These are phyloP conservation scores for Tanozyma kutaoensis DNA, from an alignment of 805 yeast genomes.

Conservation along the genomic window DNA sequence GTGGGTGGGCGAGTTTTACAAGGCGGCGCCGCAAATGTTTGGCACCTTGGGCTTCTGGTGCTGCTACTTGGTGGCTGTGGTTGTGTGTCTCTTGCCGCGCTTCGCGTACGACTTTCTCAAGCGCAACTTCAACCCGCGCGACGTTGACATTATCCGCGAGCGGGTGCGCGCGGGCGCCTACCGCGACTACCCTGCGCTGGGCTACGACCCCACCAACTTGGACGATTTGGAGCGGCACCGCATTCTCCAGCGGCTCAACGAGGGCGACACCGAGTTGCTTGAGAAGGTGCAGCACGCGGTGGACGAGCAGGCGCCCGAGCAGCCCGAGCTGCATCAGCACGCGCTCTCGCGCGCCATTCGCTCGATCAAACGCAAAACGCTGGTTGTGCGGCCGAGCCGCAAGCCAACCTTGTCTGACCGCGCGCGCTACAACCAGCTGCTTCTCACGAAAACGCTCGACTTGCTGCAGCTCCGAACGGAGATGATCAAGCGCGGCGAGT, in stretches of 20 bases:
- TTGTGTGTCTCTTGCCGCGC: constrained; percentile 49
- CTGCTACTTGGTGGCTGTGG: constrained; percentile 38
- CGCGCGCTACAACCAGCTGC: constrained; percentile 8
- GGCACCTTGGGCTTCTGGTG: constrained; percentile 60
- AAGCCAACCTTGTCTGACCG: constrained; percentile 9
- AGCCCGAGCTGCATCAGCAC: constrained; percentile 1
- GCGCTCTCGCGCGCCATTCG: constrained; percentile 15
- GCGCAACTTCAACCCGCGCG: constrained; percentile 45
- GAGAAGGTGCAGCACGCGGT: constrained; percentile 9
- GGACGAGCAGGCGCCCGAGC: constrained; percentile 7
- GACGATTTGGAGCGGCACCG: constrained; percentile 28
- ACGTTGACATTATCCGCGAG: constrained; percentile 62
- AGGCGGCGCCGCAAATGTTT: constrained; percentile 48
- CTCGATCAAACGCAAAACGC: constrained; percentile 19
- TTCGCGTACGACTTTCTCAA: constrained; percentile 35
- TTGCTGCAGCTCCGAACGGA: constrained; percentile 19
- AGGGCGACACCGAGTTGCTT: constrained; percentile 19
- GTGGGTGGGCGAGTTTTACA: constrained; percentile 45
- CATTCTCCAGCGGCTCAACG: constrained; percentile 15
- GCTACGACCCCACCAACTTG: constrained; percentile 40
- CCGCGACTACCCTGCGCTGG: constrained; percentile 27
- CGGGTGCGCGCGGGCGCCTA: constrained; percentile 39
- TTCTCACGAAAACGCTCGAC: constrained; percentile 19
- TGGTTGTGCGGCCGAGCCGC: constrained; percentile 12
- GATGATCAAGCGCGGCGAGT: constrained; percentile 26